phyloP scores from a whole-genome alignment of 2,329 filamentous ascomycete species.

The Phaeosphaeria sp. region DNA sequence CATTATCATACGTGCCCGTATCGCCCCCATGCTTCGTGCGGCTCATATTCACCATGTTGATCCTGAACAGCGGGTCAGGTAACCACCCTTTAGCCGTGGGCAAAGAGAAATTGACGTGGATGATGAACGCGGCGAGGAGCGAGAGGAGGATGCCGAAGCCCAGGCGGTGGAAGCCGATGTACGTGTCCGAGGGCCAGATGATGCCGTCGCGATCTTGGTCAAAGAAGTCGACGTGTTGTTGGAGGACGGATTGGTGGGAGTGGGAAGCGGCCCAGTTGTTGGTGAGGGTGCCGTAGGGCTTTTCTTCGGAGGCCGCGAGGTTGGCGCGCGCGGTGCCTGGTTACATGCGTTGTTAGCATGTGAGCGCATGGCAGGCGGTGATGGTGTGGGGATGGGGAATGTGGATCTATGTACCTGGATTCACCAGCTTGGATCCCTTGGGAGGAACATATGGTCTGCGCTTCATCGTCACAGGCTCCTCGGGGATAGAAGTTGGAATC shows the following conservation, averaged over 20 bases:
- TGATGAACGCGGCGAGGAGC: conserved; percentile 54
- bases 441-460: conserved; percentile 13
- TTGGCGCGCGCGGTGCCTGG: conserved; percentile 38
- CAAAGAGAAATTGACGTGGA: conserved; percentile 60
- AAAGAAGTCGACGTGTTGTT: conserved; percentile 63
- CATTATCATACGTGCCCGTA: conserved; percentile 52
- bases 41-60: conserved; percentile 51
- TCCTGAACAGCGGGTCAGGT: conserved; percentile 55
- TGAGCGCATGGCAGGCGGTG: not conserved
- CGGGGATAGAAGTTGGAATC: conserved; percentile 5
- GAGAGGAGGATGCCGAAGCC: conserved; percentile 56
- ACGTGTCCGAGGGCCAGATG: conserved; percentile 63
- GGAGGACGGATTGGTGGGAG: conserved; percentile 54
- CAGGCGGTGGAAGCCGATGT: conserved; percentile 53
- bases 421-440: conserved; percentile 11
- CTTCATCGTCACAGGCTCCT: conserved; percentile 10
- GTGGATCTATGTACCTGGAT: not conserved
- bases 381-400: conserved; percentile 5
- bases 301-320: conserved; percentile 48
- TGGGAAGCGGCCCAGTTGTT: conserved; percentile 48
- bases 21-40: conserved; percentile 55
- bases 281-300: conserved; percentile 53
- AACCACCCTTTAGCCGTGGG: conserved; percentile 52
- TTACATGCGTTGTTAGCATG: not conserved
- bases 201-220: conserved; percentile 60